Conservation (phyloP, 306 rosid species). For the Cotoneaster glaucophyllus region DNA sequence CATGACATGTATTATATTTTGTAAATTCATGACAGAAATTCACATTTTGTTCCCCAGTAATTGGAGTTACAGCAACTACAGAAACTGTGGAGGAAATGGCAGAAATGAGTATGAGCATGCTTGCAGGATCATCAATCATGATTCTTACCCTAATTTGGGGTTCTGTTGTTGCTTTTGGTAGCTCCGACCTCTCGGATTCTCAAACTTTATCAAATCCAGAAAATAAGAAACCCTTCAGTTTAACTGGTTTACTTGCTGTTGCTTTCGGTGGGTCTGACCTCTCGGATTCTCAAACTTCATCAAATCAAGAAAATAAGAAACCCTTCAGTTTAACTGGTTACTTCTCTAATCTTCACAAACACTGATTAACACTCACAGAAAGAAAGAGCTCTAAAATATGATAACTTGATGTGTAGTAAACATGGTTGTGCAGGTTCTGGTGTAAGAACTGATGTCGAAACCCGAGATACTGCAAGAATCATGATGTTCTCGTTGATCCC, state of each 20-base stretch:
- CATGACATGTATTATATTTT: background rate
- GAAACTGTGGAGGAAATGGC: conserved; percentile 2
- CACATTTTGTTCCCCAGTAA: conserved; percentile 5
- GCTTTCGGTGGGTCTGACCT: conserved; percentile 29
- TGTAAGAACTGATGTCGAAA: conserved; percentile 20
- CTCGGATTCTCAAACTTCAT: conserved; percentile 12
- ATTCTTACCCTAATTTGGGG: conserved; percentile 33
- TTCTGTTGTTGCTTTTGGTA: conserved; percentile 27
- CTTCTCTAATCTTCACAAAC: background rate
- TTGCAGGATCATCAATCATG: conserved; percentile 31
- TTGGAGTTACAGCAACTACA: conserved; percentile 23
- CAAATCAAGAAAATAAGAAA: background rate
- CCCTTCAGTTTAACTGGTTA: conserved; percentile 23
- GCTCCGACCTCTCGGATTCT: conserved; percentile 22
- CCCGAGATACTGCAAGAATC: conserved; percentile 23
- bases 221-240: conserved; percentile 9
- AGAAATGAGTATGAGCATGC: conserved; percentile 22
- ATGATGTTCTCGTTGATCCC: conserved; percentile 30
- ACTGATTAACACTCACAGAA: background rate
- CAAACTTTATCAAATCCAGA: conserved; percentile 1
- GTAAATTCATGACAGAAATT: background rate
- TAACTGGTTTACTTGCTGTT: conserved; percentile 14
- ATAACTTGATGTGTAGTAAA: background rate
- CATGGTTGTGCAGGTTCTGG: conserved; percentile 24
- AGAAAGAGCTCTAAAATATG: background rate